Evolutionary conservation across 495 filamentous ascomycete species (phyloP), one percentile per base, ranked within the genome.

Genomic region (Halenospora varia): DNA sequence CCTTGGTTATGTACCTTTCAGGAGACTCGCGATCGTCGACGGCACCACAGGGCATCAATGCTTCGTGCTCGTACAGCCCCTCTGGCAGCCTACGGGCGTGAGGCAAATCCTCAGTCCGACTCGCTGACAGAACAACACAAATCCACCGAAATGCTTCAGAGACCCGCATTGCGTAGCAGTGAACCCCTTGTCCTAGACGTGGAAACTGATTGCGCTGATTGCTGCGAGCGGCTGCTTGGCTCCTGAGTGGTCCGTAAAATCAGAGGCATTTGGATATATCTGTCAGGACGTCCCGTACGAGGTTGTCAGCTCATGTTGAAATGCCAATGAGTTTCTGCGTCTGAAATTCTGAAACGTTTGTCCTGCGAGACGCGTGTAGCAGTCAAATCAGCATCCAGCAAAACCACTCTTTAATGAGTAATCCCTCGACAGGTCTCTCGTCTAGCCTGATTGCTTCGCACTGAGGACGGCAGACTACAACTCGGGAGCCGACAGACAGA

Each of bases 281-380:
- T 6, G 29, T 6, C 4, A 13, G 29, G 29, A 4, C 13, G 4
- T 13, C 29, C 29, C 13, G 39, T 52, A 49, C 48, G 8, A 25
- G 44, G 41, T n/a, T 53, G 35, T 15, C 13, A 45, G 46, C 54
- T n/a, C n/a, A n/a, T n/a, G n/a, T n/a, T n/a, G n/a, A n/a, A n/a
- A n/a, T 35, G 29, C 29, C 29, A 35, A 35, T n/a, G n/a, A n/a
- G n/a, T n/a, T n/a, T 22, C 29, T 35, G 29, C 22, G 45, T 26
- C 8, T 55, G 22, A 25, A 22, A 47, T 61, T 48, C 58, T 61
- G 58, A 61, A 61, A 61, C 58, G 47, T 29, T 24, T 41, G 17
- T 17, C 26, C 29, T 40, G 52, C 29, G 41, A 51, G 58, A 56
- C 53, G 58, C 51, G 51, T 56, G 52, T 56, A 56, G 13, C 52